Evolutionary conservation across 306 rosid genomes (phyloP).

Genomic region (Gynostemma pentaphyllum): DNA sequence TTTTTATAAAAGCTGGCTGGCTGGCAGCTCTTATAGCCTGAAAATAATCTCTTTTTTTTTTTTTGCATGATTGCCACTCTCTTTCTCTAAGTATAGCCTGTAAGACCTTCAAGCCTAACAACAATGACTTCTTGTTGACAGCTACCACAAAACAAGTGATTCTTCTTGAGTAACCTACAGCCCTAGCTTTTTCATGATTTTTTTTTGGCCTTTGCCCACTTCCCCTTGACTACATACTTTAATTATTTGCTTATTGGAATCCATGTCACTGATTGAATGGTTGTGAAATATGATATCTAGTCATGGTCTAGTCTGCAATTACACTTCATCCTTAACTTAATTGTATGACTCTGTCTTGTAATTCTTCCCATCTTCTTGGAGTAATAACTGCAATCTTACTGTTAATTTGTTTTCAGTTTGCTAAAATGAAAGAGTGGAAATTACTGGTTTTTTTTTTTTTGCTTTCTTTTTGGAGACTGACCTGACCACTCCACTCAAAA

Average conservation of each 20-base stretch:
- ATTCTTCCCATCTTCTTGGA: conserved; percentile 31
- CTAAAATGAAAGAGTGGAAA: conserved; percentile 10
- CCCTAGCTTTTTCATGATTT: conserved; percentile 11
- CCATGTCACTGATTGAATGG: conserved; percentile 48
- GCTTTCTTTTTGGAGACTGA: background rate
- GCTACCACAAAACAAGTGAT: conserved; percentile 31
- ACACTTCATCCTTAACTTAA: conserved; percentile 3
- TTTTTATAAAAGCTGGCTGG: too few species aligned
- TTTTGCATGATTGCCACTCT: background rate
- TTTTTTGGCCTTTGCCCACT: background rate
- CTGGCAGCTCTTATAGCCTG: conserved; percentile 19
- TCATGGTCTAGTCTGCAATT: conserved; percentile 20
- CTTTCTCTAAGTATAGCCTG: background rate
- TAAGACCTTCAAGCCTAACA: conserved; percentile 6
- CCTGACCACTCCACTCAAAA: too few species aligned
- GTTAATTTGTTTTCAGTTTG: conserved; percentile 5
- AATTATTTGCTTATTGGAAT: conserved; percentile 51
- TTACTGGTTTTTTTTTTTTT: conserved; percentile 17
- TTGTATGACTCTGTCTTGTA: conserved; percentile 11
- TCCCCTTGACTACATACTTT: conserved; percentile 21
- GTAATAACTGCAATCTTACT: conserved; percentile 5
- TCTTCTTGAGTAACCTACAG: conserved; percentile 24
- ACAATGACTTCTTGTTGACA: conserved; percentile 31
- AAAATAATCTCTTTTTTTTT: background rate
- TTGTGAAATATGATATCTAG: conserved; percentile 22